Base-by-base conservation (phyloP, 345 rosid species). In the Linum usitatissimum region DNA sequence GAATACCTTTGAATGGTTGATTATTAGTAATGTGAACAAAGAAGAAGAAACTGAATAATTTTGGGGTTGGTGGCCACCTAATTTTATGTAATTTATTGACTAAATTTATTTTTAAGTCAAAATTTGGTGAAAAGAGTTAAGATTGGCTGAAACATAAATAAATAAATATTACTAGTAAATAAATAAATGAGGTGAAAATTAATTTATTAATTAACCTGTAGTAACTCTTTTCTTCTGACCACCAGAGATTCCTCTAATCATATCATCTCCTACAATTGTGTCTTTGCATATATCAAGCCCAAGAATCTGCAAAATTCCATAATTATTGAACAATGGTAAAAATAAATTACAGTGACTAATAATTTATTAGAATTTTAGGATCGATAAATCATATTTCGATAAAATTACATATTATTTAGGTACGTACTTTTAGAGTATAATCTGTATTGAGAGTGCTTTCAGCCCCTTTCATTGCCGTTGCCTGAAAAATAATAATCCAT, bases 371-470 rank as follows among this genome's bases (percentile, higher is more conserved):
- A 23, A 2, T 23, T 23, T 23, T 23, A 23, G 28, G 28, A 23
- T 23, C 28, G 28, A 23, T 23, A 23, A 23, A 23, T 23, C 28
- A 23, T 23, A 2, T 23, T 40, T 6, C 13, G 48, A 1, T 6
- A 15, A 2, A 15, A 54, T 12, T 49, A 54, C n/a, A n/a, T n/a
- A n/a, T n/a, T n/a, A n/a, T n/a, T n/a, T n/a, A n/a, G n/a, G n/a
- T n/a, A n/a, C 76, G 72, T 81, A 88, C 98, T 69, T 83, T 92
- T 61, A 92, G 86, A 31, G 92, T 92, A 66, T 92, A 92, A 66
- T 92, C 98, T 13, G 96, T 92, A 39, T 83, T 82, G 19, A 92
- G 85, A 73, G 84, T 92, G 78, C 87, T 83, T 68, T 85, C 86
- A 21, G 84, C 76, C 56, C 92, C 86, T 61, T 71, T 68, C 74